Percentiles rank a stretch among this genome's conserved stretches.
phyloP scores from a whole-genome alignment of 345 rosid genomes.

The Eucalyptus curtisii region DNA sequence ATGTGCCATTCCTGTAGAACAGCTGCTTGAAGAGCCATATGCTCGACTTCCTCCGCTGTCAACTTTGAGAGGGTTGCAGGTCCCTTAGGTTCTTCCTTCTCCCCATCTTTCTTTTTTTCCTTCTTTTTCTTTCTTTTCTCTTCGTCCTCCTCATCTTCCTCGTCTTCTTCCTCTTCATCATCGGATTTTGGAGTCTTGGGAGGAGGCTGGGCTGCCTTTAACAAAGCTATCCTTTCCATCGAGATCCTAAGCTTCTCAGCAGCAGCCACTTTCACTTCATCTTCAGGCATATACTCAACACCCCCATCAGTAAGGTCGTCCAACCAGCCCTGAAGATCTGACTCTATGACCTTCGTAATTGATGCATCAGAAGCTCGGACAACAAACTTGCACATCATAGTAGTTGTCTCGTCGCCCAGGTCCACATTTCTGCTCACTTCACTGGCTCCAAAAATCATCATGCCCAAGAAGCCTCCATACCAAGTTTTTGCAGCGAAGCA shows the following conservation, averaged over 20 bases:
- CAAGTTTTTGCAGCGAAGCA: constrained; percentile 97
- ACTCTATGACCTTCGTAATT: constrained; percentile 83
- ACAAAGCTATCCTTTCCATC: constrained; percentile 84
- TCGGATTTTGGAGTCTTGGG: constrained; percentile 51
- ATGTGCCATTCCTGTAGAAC: constrained; percentile 97
- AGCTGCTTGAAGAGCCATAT: constrained; percentile 89
- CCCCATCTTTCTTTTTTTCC: constrained; percentile 18
- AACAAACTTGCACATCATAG: constrained; percentile 95
- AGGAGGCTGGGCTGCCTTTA: constrained; percentile 79
- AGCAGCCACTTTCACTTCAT: constrained; percentile 83
- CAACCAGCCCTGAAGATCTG: constrained; percentile 92
- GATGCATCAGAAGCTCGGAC: constrained; percentile 95
- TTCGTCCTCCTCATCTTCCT: constrained; percentile 22
- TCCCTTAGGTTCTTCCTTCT: constrained; percentile 44
- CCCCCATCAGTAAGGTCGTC: constrained; percentile 93
- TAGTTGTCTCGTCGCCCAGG: constrained; percentile 91
- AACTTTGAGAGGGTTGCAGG: constrained; percentile 63
- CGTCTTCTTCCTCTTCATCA: constrained; percentile 20
- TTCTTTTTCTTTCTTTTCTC: constrained; percentile 8
- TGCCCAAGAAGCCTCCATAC: constrained; percentile 88
- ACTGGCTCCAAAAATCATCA: constrained; percentile 98
- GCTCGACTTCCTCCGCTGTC: constrained; percentile 95
- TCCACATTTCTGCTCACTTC: constrained; percentile 98
- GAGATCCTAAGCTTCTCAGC: constrained; percentile 87
- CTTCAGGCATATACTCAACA: constrained; percentile 97